phyloP scores from a whole-genome alignment of 2,329 filamentous ascomycete species.

The Xylariaceae sp. region DNA sequence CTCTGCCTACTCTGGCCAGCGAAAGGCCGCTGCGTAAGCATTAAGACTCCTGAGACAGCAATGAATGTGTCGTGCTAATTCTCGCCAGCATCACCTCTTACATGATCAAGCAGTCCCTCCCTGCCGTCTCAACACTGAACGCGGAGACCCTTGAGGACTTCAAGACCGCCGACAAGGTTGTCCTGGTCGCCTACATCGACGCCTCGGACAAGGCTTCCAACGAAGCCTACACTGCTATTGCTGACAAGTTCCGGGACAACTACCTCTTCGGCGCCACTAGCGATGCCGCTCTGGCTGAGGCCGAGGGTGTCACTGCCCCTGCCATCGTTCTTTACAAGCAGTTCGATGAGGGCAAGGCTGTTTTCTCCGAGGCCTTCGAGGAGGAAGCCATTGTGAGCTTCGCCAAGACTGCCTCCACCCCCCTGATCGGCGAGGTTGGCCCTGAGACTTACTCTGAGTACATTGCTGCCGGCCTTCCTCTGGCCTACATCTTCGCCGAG shows the following conservation, averaged over 20 bases:
- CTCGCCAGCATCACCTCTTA: constrained; percentile 61
- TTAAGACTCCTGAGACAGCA: constrained; percentile 18
- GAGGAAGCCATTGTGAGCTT: constrained; percentile 75
- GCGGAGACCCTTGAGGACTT: constrained; percentile 86
- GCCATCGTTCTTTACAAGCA: constrained; percentile 92
- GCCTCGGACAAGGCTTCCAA: constrained; percentile 78
- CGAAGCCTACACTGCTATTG: constrained; percentile 71
- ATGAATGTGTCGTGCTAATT: constrained; percentile 17
- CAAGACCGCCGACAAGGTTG: constrained; percentile 97
- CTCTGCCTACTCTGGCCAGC: constrained; percentile 77
- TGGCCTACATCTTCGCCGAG: constrained; percentile 97
- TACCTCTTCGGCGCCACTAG: constrained; percentile 88
- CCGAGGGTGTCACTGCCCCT: constrained; percentile 82
- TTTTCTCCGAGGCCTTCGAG: constrained; percentile 77
- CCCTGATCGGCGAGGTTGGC: constrained; percentile 90
- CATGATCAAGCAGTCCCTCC: constrained; percentile 97
- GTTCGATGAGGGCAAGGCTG: constrained; percentile 92
- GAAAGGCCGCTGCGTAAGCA: constrained; percentile 72
- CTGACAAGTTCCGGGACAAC: constrained; percentile 74
- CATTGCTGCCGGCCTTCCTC: constrained; percentile 86
- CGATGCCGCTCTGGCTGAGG: constrained; percentile 78
- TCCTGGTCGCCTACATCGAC: constrained; percentile 83
- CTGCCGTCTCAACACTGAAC: constrained; percentile 78
- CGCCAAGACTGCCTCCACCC: constrained; percentile 77
- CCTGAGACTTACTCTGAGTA: constrained; percentile 95